Percentiles rank a stretch among this genome's conserved stretches.
Evolutionary conservation across 1,284 basidiomycete species (phyloP).

Genomic region (Microbotryomycetes sp.): DNA sequence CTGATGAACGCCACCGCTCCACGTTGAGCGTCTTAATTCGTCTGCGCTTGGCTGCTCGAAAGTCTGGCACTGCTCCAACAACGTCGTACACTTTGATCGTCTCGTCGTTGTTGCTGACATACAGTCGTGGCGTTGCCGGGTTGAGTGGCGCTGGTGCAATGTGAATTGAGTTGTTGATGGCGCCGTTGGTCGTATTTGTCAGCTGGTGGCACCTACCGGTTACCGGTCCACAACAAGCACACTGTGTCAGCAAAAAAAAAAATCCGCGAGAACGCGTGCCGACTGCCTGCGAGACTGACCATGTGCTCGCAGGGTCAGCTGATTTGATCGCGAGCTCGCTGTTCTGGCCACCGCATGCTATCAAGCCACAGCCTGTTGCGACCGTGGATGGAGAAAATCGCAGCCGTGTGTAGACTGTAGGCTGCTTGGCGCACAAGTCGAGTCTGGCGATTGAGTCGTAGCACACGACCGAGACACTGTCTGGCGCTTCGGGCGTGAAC

Average conservation of each 20-base stretch:
- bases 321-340: conserved; percentile 65
- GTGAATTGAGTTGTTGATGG: conserved; percentile 76
- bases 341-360: conserved; percentile 74
- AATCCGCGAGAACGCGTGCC: not conserved
- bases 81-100: conserved; percentile 69
- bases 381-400: conserved; percentile 56
- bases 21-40: not conserved
- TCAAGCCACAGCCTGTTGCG: conserved; percentile 48
- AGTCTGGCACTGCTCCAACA: conserved; percentile 37
- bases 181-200: conserved; percentile 50
- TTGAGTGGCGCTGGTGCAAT: conserved; percentile 50
- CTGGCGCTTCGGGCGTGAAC: conserved; percentile 8
- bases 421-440: conserved; percentile 6
- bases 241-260: not conserved
- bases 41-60: conserved; percentile 1
- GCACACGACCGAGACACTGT: conserved; percentile 9
- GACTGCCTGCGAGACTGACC: conserved; percentile 4
- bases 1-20: not conserved
- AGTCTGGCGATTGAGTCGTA: conserved; percentile 22
- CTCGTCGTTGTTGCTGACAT: conserved; percentile 75
- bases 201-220: conserved; percentile 31
- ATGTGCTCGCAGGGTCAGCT: conserved; percentile 9
- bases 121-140: conserved; percentile 58
- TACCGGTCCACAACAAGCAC: conserved; percentile 37
- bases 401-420: conserved; percentile 13